Base-by-base conservation (phyloP, 2,329 filamentous ascomycete species). In the Sphaceloma murrayae region DNA sequence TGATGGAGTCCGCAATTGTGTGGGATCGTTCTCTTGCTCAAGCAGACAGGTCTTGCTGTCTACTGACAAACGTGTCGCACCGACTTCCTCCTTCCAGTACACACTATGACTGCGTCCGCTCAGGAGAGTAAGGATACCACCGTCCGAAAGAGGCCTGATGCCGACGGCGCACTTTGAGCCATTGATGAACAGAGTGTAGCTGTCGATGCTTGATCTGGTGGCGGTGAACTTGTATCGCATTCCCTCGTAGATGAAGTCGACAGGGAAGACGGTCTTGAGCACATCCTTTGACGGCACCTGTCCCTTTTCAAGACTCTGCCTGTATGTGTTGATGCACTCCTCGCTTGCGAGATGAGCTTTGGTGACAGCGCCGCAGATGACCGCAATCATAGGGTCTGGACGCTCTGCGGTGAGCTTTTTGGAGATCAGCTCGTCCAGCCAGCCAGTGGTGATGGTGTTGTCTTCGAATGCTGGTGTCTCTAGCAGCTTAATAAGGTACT, bases 81-180 rank as follows among this genome's bases (percentile, higher is more conserved):
- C 88, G 34, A 94, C 86, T 64, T 98, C 91, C 61, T 98, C 91
- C 69, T 96, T 96, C 91, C 91, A 98, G 78, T 98, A 98, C 50
- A 96, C 80, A 60, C 91, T 98, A 78, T 98, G 91, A 55, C 85
- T 94, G 64, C 86, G 85, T 49, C 91, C 91, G 57, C 82, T 81
- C 32, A 98, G 78, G 14, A 98, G 77, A 51, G 98, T 78, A 46
- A 98, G 75, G 8, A 98, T 77, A 63, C 91, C 91, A 63, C 91
- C 91, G 56, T 98, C 91, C 52, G 86, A 87, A 52, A 98, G 77
- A 39, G 88, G 83, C 56, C 91, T 84, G 45, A 98, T 84, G 57
- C 89, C 91, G 46, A 96, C 85, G 5, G 85, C 80, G 66, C 86
- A 94, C 70, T 93, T 94, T 55, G 91, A 96, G 48, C 91, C 91